Conservation (phyloP, 2,329 filamentous ascomycete genomes). For the Hymenotorrendiella dingleyae region DNA sequence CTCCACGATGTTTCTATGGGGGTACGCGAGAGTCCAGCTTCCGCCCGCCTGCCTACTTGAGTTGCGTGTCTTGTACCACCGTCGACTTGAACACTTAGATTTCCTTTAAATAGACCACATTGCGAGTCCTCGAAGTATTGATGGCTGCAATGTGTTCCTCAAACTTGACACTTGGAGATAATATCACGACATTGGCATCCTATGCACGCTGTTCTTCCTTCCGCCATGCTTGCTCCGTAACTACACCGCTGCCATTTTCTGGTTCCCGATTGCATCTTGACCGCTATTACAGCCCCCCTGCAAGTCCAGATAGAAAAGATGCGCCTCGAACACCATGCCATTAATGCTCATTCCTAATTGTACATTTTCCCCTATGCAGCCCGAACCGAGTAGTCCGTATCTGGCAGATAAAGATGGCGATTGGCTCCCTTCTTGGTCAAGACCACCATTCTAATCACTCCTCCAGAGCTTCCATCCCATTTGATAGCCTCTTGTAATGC, state of each 20-base stretch:
- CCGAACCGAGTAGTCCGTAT: slow-evolving; percentile 64
- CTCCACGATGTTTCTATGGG: no score
- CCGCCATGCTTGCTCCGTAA: no score
- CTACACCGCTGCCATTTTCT: slow-evolving; percentile 17
- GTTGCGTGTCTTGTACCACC: no score
- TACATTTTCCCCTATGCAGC: slow-evolving; percentile 49
- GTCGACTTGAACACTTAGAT: no score
- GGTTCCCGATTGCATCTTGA: slow-evolving; percentile 7
- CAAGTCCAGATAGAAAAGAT: slow-evolving; percentile 6
- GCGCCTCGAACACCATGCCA: slow-evolving; percentile 21
- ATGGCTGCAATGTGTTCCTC: no score
- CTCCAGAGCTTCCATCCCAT: slow-evolving; percentile 98
- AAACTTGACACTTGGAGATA: no score
- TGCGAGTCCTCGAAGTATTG: no score
- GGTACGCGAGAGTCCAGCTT: neutral
- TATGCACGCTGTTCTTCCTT: slow-evolving; percentile 1
- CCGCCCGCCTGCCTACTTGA: no score
- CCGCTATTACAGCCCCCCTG: slow-evolving; percentile 14
- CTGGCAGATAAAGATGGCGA: slow-evolving; percentile 91
- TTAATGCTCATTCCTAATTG: slow-evolving; percentile 28
- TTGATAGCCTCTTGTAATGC: slow-evolving; percentile 93
- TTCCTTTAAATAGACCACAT: no score
- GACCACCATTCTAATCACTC: slow-evolving; percentile 97
- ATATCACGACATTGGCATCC: neutral
- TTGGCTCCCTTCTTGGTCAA: slow-evolving; percentile 84